phyloP scores from a whole-genome alignment of 257 asterid genomes.

The Rubia yunnanensis region DNA sequence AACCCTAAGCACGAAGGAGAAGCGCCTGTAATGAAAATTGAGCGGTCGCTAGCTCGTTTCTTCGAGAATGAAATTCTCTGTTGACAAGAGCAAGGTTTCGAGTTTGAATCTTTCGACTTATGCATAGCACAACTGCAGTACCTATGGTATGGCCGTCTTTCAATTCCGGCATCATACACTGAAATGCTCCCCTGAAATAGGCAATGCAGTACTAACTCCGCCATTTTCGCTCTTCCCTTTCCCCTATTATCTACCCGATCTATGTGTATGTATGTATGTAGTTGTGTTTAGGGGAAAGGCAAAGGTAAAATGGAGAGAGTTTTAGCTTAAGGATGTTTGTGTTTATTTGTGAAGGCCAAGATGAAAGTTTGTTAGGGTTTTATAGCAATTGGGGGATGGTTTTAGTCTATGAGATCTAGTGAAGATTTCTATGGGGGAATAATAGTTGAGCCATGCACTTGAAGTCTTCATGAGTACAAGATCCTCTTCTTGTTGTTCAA shows the following conservation, averaged over 20 bases:
- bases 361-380: neutral
- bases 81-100: neutral
- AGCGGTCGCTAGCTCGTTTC: neutral
- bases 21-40: neutral
- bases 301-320: neutral
- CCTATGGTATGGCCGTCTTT: neutral
- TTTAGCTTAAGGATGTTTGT: too few relatives aligned
- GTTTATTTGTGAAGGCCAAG: neutral
- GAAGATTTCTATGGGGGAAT: neutral
- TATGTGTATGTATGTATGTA: too few relatives aligned
- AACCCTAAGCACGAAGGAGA: neutral
- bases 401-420: neutral
- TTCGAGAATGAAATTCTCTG: neutral
- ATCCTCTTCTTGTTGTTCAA: neutral
- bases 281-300: neutral
- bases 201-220: neutral
- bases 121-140: conserved; percentile 5
- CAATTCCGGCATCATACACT: neutral
- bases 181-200: neutral
- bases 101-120: neutral
- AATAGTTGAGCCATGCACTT: neutral
- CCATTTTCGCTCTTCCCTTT: neutral
- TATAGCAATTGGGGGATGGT: neutral
- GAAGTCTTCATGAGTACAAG: neutral
- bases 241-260: neutral